These are phyloP conservation scores for Austroboletus festivus DNA, from an alignment of 768 basidiomycete genomes.

Conservation along the genomic window DNA sequence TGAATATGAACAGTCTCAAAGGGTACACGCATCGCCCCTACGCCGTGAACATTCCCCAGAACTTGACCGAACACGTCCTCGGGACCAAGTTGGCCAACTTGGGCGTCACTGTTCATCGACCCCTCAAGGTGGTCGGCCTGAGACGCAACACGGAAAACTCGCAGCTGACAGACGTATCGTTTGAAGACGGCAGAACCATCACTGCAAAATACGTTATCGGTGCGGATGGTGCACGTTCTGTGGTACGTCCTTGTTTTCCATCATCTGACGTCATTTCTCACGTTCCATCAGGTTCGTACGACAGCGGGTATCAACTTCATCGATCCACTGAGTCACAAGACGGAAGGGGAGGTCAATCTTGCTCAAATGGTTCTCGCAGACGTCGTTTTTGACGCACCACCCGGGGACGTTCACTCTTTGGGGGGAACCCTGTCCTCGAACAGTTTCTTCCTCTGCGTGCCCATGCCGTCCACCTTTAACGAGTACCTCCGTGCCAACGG, in stretches of 20 bases:
- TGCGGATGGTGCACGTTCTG: constrained; percentile 49
- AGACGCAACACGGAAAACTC: constrained; percentile 28
- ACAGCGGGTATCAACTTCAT: constrained; percentile 40
- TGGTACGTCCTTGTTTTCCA: constrained; percentile 28
- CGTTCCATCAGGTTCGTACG: constrained; percentile 39
- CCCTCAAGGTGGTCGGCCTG: constrained; percentile 39
- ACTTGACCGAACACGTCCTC: constrained; percentile 43
- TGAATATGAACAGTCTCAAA: constrained; percentile 35
- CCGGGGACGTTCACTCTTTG: not conserved
- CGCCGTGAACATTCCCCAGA: constrained; percentile 43
- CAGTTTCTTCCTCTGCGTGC: constrained; percentile 14
- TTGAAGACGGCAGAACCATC: constrained; percentile 45
- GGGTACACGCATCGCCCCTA: constrained; percentile 46
- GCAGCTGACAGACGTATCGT: constrained; percentile 37
- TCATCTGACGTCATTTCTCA: not conserved
- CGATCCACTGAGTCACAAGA: constrained; percentile 38
- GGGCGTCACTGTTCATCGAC: constrained; percentile 37
- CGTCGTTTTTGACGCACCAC: constrained; percentile 11
- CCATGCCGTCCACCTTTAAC: constrained; percentile 15
- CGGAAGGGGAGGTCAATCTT: constrained; percentile 28
- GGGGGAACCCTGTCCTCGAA: constrained; percentile 1
- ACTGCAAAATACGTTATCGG: constrained; percentile 48
- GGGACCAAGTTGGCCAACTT: constrained; percentile 29
- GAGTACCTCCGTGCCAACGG: constrained; percentile 17
- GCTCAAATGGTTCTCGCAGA: constrained; percentile 30